Base-by-base conservation (phyloP, 2,329 filamentous ascomycete genomes). In the Nothopassalora personata region DNA sequence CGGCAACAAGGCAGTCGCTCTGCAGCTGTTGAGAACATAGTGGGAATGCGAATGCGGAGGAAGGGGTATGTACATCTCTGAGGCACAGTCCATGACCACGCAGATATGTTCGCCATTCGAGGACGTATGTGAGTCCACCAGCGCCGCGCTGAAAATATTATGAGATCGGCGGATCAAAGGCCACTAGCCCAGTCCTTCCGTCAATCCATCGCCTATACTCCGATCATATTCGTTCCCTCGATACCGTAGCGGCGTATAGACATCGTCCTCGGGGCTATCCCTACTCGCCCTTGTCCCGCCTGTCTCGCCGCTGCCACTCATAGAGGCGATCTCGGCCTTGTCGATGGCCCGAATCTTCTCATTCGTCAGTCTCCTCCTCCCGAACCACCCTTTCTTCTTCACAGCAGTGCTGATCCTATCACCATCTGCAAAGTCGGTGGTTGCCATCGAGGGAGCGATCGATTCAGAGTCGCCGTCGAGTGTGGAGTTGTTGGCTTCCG, bases 151-250 rank as follows among this genome's bases (percentile, higher is more conserved):
- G 7, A 34, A 51, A 13, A 13, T 28, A 51, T 28, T 6, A 31
- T 5, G 1, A 28, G 28, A n/a, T 11, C 1, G 18, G 30, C 53
- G 13, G 39, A 55, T 55, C 27, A n/a, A 54, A 28, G 13, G n/a
- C 50, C 56, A 54, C 78, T 72, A 93, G 73, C 93, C 90, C 65
- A 96, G 76, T 33, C 86, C 88, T 88, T 96, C 94, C 68, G 87
- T 81, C 27, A 88, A 85, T 70, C 96, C 91, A 71, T 96, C 91
- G 1, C 89, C 89, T 53, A 95, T 82, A 0, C 90, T 89, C 86
- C 91, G 91, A 67, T 84, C 83, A 60, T 76, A 76, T 39, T 77
- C 73, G 74, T 82, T 65, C 77, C 86, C 65, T 65, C 76, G 71
- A 73, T 80, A 70, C 57, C 79, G 72, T 55, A 77, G 72, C 71